Base-by-base conservation (phyloP, 2,329 filamentous ascomycete species). In the Trichoderma lentiforme region DNA sequence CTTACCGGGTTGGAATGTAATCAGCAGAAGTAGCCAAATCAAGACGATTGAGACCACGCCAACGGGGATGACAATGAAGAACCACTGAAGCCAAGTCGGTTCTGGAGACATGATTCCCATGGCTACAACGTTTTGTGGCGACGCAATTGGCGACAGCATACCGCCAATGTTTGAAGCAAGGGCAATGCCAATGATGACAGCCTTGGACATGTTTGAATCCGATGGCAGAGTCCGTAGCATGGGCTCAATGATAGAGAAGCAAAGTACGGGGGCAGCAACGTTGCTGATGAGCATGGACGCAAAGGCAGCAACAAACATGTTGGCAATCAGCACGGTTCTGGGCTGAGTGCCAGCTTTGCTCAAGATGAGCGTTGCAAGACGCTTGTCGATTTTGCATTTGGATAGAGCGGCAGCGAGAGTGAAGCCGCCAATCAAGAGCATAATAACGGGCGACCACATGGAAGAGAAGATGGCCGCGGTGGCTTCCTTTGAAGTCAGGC, bases 381-480 rank as follows among this genome's bases (percentile, higher is more conserved):
- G 92, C 83, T 98, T 98, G 73, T 97, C 96, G 78, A 99, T 98
- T 76, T 95, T 96, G 82, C 97, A 97, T 81, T 99, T 99, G 63
- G 94, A 97, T 70, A 99, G 83, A 0, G 96, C 97, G 0, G 96
- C 96, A 11, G 96, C 96, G 69, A 99, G 91, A 2, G 96, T 97
- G 79, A 99, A 99, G 36, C 96, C 96, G 76, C 96, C 96, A 0
- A 99, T 90, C 26, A 99, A 86, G 18, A 99, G 89, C 96, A 99
- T 98, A 76, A 99, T 99, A 70, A 99, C 96, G 0, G 96, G 95
- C 4, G 95, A 98, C 96, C 96, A 99, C 96, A 99, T 99, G 30
- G 96, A 92, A 5, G 94, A 87, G 77, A 99, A 98, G 72, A 98
- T 92, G 77, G 92, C 95, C 32, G 88, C 86, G 0, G 95, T 93